Percentiles rank a stretch among this genome's conserved stretches.
Evolutionary conservation across 78 protist species (phyloP).

Genomic region (Chrysochromulina parva): DNA sequence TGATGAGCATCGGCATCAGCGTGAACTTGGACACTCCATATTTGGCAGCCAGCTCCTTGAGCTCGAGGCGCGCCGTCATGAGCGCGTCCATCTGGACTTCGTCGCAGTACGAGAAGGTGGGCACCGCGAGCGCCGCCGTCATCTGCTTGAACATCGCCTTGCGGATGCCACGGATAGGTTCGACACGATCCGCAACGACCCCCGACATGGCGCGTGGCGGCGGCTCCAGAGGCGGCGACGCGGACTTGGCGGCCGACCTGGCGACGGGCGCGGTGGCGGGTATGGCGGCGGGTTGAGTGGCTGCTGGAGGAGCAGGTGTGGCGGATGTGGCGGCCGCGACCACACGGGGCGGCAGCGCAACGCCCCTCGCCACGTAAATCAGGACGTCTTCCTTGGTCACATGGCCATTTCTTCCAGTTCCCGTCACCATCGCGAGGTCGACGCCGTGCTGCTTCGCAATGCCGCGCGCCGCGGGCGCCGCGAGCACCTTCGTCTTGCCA

Average conservation of each 20-base stretch:
- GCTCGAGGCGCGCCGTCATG: not conserved
- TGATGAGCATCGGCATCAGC: not conserved
- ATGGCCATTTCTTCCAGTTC: slow-evolving; percentile 84
- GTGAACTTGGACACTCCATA: slow-evolving; percentile 44
- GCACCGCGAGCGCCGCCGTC: slow-evolving; percentile 74
- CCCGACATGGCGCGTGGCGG: not conserved
- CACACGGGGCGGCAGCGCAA: too few species aligned
- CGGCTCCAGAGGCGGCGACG: not conserved
- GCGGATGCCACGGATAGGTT: slow-evolving; percentile 48
- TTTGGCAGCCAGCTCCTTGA: slow-evolving; percentile 59
- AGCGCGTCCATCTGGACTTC: slow-evolving; percentile 66
- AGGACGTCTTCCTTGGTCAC: slow-evolving; percentile 77
- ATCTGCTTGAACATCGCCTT: slow-evolving; percentile 80
- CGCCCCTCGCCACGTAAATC: too few species aligned
- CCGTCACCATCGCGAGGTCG: slow-evolving; percentile 53
- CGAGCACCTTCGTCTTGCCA: slow-evolving; percentile 51
- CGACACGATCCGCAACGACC: not conserved
- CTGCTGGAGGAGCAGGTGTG: too few species aligned
- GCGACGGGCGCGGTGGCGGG: not conserved
- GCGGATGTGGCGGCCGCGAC: too few species aligned
- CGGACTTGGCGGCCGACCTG: not conserved
- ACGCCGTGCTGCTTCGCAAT: slow-evolving; percentile 72
- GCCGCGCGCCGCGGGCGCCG: slow-evolving; percentile 88
- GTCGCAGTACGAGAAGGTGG: slow-evolving; percentile 81
- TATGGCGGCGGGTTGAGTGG: not conserved